These are phyloP conservation scores for Stachybotrys elegans DNA, from an alignment of 2,329 filamentous ascomycete species.

Conservation along the genomic window DNA sequence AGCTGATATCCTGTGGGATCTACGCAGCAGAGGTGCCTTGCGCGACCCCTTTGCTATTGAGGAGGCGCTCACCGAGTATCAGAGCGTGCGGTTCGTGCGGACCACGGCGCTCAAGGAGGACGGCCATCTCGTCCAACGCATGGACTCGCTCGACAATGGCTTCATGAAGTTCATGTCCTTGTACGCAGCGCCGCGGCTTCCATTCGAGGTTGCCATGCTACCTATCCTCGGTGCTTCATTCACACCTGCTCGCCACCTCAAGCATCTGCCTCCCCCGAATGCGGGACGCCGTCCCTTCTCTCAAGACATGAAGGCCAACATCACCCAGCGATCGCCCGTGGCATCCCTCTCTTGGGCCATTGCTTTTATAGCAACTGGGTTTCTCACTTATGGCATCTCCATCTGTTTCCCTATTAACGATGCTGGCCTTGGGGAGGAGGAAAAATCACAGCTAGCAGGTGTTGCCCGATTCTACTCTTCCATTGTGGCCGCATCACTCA, in stretches of 20 bases:
- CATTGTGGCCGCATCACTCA: background rate
- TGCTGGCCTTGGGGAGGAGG: too few relatives aligned
- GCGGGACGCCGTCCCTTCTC: background rate
- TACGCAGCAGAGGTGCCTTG: background rate
- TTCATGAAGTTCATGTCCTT: background rate
- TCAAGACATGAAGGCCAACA: background rate
- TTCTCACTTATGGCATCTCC: background rate
- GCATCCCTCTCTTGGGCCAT: background rate
- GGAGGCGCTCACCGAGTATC: background rate
- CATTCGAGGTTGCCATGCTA: background rate
- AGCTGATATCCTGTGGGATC: background rate
- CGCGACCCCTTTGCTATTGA: background rate
- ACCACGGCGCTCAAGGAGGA: background rate
- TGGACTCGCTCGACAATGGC: background rate
- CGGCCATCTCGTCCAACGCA: background rate
- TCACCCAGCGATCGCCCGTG: background rate
- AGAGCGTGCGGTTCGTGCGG: background rate
- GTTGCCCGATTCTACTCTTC: too few relatives aligned
- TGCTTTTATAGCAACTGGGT: background rate
- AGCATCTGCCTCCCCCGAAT: background rate
- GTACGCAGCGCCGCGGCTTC: background rate
- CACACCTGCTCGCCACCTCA: background rate
- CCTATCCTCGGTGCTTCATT: background rate
- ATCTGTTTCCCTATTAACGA: background rate
- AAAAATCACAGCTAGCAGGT: too few relatives aligned